Conservation (phyloP, 169 alveolate genomes). For the Cryptosporidium ryanae region DNA sequence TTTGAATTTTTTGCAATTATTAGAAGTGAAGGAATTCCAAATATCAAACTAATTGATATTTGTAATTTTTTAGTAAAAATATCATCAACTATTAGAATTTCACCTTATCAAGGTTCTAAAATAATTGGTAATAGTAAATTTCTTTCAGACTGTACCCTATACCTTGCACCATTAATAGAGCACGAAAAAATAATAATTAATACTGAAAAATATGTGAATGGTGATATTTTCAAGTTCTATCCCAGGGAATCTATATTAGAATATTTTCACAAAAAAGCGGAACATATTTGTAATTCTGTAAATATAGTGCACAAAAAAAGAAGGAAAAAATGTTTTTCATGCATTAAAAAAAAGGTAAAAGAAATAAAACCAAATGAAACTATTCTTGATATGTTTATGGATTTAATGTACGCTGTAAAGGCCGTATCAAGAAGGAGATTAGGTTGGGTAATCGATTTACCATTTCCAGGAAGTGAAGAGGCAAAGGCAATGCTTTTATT, state of each 20-base stretch:
- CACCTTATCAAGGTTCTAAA: background rate
- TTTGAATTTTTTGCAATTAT: conserved; percentile 43
- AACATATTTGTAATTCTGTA: conserved; percentile 35
- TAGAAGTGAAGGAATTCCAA: conserved; percentile 54
- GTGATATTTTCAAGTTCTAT: background rate
- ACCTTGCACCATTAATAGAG: conserved; percentile 51
- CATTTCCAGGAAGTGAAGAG: conserved; percentile 71
- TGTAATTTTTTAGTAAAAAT: conserved; percentile 32
- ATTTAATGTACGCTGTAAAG: conserved; percentile 40
- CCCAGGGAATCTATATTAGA: conserved; percentile 24
- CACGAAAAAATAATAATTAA: conserved; percentile 1
- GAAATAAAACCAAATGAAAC: conserved; percentile 55
- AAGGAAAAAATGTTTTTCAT: conserved; percentile 12
- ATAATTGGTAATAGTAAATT: conserved; percentile 8
- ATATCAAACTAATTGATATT: conserved; percentile 9
- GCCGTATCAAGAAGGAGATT: conserved; percentile 35
- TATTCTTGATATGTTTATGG: conserved; percentile 39
- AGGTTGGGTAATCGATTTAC: conserved; percentile 64
- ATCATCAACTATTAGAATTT: conserved; percentile 28
- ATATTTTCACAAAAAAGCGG: conserved; percentile 25
- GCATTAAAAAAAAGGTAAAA: conserved; percentile 25
- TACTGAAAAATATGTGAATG: background rate
- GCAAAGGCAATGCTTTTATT: conserved; percentile 55
- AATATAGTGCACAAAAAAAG: conserved; percentile 3
- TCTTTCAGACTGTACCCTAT: conserved; percentile 22